Percentiles rank a stretch among this genome's conserved stretches.
These are phyloP conservation scores for Solanum medicagineum DNA, from an alignment of 257 asterid genomes.

Conservation along the genomic window DNA sequence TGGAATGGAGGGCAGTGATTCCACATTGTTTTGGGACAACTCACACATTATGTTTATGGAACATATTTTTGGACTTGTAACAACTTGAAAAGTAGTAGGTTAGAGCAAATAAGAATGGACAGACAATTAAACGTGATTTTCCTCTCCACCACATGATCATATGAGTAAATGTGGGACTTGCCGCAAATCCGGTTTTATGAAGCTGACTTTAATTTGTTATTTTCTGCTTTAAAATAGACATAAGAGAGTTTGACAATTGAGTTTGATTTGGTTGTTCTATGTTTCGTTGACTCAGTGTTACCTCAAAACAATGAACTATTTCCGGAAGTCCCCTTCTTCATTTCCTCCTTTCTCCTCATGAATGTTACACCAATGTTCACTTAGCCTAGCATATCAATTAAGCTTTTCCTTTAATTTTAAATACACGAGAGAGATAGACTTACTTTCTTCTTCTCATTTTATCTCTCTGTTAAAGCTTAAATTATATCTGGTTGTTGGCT, in stretches of 20 bases:
- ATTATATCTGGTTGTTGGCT: not conserved
- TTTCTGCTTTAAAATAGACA: not conserved
- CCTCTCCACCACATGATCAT: not conserved
- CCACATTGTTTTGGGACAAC: not conserved
- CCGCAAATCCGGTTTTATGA: not conserved
- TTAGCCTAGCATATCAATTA: not conserved
- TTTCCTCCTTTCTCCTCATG: not conserved
- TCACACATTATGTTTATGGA: not conserved
- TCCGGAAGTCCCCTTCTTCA: not conserved
- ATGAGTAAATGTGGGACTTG: not conserved
- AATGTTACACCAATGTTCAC: not conserved
- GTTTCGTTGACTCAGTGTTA: not conserved
- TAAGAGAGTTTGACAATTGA: not conserved
- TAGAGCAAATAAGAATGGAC: not conserved
- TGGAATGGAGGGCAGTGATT: not conserved
- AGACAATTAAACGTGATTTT: not conserved
- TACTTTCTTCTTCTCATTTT: not conserved
- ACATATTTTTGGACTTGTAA: not conserved
- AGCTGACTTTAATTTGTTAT: not conserved
- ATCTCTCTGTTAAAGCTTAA: not conserved
- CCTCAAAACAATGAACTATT: not conserved
- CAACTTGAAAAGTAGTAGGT: not conserved
- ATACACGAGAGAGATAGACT: not conserved
- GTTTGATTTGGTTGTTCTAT: not conserved
- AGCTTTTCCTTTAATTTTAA: not conserved